Evolutionary conservation across 2,329 filamentous ascomycete genomes (phyloP), one percentile per base, ranked within the genome.

Genomic region (Diaporthe destruens): DNA sequence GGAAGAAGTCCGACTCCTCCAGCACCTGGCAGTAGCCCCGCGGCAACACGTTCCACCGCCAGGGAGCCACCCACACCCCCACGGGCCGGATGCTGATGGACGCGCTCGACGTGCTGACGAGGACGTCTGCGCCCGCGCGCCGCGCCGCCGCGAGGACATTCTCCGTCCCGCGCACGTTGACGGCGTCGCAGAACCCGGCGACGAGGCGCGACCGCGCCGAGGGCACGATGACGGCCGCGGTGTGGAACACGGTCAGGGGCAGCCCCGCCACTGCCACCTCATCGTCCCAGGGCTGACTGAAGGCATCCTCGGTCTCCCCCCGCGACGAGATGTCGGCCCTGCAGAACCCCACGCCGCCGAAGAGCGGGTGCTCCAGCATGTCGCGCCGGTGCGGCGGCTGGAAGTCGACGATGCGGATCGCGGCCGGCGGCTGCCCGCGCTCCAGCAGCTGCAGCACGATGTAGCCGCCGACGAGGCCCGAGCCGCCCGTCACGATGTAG

Each of bases 241-340:
- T 89, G 79, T 90, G 88, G 76, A 87, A 89, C 18, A 90, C 87
- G 0, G 87, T 89, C 32, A 90, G 79, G 1, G 88, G 87, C 4
- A 85, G 80, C 6, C 78, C 59, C 6, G 84, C 80, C 6, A 84
- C 80, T n/a, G n/a, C n/a, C n/a, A n/a, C n/a, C n/a, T n/a, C 34
- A 14, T 3, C 36, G 88, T 88, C 80, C 88, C 88, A 90, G 6
- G 84, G 81, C 29, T 80, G 79, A 7, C 80, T 77, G 71, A 90
- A 89, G 20, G 87, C 87, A 0, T 79, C 80, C 8, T 79, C 73
- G 0, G 87, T 85, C 2, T 83, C 84, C 4, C 79, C 74, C 25
- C 79, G 77, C 23, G 87, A 86, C 3, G 85, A 84, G 75, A 90
- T 87, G 76, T 90, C 85, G 29, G 86, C 84, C 75, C 84, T 80